These are phyloP conservation scores for Trypanosoma mega DNA, from an alignment of 208 protist genomes.

Conservation along the genomic window DNA sequence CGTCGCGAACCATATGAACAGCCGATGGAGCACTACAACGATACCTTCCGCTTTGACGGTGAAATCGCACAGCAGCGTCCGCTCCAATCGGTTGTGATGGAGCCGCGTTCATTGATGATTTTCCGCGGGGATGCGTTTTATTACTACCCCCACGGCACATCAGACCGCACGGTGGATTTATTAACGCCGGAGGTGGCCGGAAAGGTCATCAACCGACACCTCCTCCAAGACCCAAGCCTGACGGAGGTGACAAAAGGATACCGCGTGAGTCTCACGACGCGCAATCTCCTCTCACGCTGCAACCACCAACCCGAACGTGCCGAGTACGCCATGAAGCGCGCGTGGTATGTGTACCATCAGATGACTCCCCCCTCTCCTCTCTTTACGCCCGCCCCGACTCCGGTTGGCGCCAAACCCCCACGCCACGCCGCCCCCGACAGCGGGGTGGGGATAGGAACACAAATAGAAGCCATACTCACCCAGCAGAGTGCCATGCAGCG, in stretches of 20 bases:
- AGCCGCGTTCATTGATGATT: constrained; percentile 85
- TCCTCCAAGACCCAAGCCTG: constrained; percentile 60
- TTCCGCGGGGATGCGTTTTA: constrained; percentile 82
- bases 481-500: constrained; percentile 40
- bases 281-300: constrained; percentile 86
- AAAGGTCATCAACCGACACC: constrained; percentile 72
- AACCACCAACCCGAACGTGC: constrained; percentile 71
- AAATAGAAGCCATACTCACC: constrained; percentile 42
- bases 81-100: constrained; percentile 74
- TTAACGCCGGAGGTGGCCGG: constrained; percentile 55
- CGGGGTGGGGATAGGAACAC: constrained; percentile 33
- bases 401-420: not conserved
- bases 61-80: constrained; percentile 62
- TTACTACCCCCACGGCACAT: constrained; percentile 87
- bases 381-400: constrained; percentile 32
- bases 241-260: constrained; percentile 50
- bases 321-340: constrained; percentile 88
- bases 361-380: constrained; percentile 53
- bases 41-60: constrained; percentile 90
- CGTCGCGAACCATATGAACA: constrained; percentile 70
- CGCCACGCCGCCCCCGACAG: not conserved
- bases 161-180: constrained; percentile 60
- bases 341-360: constrained; percentile 85
- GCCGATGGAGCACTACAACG: constrained; percentile 93
- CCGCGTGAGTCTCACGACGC: constrained; percentile 83